These are phyloP conservation scores for Escovopsis sp. DNA, from an alignment of 2,329 filamentous ascomycete species.

Conservation along the genomic window DNA sequence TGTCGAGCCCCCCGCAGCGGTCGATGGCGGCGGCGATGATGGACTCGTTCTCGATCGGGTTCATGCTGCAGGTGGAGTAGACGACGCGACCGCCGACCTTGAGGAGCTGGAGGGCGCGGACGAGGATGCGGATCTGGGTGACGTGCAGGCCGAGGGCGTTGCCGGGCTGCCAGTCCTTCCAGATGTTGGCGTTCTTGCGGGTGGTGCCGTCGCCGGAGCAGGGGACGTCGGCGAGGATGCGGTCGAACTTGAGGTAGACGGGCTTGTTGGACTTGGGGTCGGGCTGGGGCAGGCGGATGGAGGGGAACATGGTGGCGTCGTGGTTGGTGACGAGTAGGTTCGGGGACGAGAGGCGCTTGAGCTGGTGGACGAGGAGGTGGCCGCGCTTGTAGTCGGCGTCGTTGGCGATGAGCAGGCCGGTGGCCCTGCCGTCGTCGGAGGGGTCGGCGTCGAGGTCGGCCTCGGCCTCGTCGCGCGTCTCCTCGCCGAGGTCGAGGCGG, in stretches of 20 bases:
- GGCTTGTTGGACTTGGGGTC: slow-evolving; percentile 37
- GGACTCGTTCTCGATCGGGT: slow-evolving; percentile 92
- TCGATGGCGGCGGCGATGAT: slow-evolving; percentile 80
- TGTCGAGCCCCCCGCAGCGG: slow-evolving; percentile 67
- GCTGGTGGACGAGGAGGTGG: slow-evolving; percentile 94
- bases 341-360: slow-evolving; percentile 90
- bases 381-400: slow-evolving; percentile 93
- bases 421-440: slow-evolving; percentile 70
- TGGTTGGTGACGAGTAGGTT: slow-evolving; percentile 97
- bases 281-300: slow-evolving; percentile 60
- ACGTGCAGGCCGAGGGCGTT: slow-evolving; percentile 76
- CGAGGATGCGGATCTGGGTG: slow-evolving; percentile 79
- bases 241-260: slow-evolving; percentile 87
- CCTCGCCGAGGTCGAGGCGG: slow-evolving; percentile 29
- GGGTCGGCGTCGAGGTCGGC: slow-evolving; percentile 42
- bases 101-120: slow-evolving; percentile 85
- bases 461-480: slow-evolving; percentile 31
- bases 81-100: slow-evolving; percentile 90
- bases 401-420: slow-evolving; percentile 85
- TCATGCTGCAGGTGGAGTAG: slow-evolving; percentile 98
- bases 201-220: slow-evolving; percentile 92
- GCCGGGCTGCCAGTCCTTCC: slow-evolving; percentile 85
- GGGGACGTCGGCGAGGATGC: slow-evolving; percentile 89
- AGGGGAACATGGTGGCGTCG: slow-evolving; percentile 89
- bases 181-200: slow-evolving; percentile 84